A percentile compares a stretch with the other conserved stretches of the same genome.
phyloP scores from a whole-genome alignment of 176 grass and related monocot species.

The Oryza meyeriana region DNA sequence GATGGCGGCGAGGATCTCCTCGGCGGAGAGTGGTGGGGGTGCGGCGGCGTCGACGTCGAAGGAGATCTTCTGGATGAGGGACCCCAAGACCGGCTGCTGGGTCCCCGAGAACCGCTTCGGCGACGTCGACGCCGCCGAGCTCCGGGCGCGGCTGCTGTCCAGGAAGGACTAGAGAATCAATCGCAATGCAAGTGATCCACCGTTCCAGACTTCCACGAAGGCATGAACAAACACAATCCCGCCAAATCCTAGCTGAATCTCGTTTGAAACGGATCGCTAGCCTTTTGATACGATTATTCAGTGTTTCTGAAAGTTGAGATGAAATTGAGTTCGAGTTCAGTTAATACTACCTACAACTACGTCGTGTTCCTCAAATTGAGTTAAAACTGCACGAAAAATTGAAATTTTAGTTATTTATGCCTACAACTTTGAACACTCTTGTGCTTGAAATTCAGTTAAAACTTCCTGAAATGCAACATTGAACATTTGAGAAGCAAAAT shows the following conservation, averaged over 20 bases:
- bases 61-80: conserved; percentile 60
- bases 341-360: no score
- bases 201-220: no score
- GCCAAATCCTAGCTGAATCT: neutral
- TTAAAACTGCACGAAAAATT: neutral
- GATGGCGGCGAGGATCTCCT: neutral
- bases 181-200: neutral
- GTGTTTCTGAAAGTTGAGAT: neutral
- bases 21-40: neutral
- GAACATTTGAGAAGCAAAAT: no score
- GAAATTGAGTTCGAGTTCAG: neutral
- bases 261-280: neutral
- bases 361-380: neutral
- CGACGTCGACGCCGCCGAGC: conserved; percentile 48
- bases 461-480: no score
- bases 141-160: conserved; percentile 39
- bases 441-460: no score
- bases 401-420: no score
- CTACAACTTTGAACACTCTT: neutral
- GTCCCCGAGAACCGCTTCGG: conserved; percentile 48
- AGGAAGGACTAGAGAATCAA: conserved; percentile 11
- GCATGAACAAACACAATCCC: neutral
- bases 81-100: conserved; percentile 55
- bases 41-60: neutral
- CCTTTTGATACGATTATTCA: neutral